phyloP scores from a whole-genome alignment of 257 asterid species.

The Penstemon barbatus region DNA sequence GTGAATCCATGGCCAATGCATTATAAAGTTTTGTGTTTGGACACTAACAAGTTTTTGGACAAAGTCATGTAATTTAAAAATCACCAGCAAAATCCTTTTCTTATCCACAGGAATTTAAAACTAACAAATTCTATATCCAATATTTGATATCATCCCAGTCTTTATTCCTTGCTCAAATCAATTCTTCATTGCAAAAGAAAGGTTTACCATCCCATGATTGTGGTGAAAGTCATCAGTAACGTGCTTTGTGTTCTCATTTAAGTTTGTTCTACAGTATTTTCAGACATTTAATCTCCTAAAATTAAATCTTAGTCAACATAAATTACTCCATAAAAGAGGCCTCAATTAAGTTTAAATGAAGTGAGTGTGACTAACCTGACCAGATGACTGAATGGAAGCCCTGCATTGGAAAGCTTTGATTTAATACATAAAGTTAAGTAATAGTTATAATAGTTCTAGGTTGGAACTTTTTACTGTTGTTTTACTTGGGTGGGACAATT shows the following conservation, averaged over 20 bases:
- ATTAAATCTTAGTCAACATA: too few species aligned
- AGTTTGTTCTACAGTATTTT: neutral
- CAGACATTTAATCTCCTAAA: too few species aligned
- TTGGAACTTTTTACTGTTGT: constrained; percentile 21
- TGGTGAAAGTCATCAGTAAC: constrained; percentile 11
- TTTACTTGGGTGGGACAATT: constrained; percentile 4
- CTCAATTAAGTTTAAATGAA: constrained; percentile 11
- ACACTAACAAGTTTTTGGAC: neutral
- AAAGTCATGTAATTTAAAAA: constrained; percentile 1
- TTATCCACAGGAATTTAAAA: constrained; percentile 8
- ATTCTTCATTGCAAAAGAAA: constrained; percentile 21
- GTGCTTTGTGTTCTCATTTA: constrained; percentile 11
- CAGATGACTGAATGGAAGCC: constrained; percentile 58
- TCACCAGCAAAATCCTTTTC: constrained; percentile 12
- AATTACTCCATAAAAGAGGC: neutral
- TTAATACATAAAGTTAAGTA: constrained; percentile 27
- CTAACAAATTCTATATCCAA: neutral
- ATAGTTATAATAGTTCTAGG: constrained; percentile 14
- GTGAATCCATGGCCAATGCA: neutral
- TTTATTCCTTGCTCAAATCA: constrained; percentile 12
- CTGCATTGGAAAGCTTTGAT: constrained; percentile 52
- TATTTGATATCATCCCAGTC: neutral
- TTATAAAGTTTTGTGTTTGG: neutral
- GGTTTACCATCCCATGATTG: neutral
- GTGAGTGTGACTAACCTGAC: constrained; percentile 56